Percentiles rank a stretch among this genome's conserved stretches.
Evolutionary conservation across 306 rosid genomes (phyloP).

Genomic region (Rubus idaeus): DNA sequence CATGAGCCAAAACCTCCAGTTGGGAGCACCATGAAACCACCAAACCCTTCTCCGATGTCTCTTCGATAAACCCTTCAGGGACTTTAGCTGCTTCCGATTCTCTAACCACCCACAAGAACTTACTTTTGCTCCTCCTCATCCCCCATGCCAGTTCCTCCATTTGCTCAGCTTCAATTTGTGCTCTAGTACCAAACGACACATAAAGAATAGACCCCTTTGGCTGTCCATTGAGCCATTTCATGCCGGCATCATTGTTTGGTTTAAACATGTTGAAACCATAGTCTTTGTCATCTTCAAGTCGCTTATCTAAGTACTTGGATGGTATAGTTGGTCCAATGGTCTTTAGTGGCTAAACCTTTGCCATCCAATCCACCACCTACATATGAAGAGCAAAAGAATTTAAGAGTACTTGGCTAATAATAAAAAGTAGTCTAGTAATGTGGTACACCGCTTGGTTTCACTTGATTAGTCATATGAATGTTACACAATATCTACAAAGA

Average conservation of each 20-base stretch:
- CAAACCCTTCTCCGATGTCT: conserved; percentile 14
- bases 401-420: neutral
- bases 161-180: no score
- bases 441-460: neutral
- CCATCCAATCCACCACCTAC: no score
- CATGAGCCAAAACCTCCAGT: conserved; percentile 20
- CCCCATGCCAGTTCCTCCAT: conserved; percentile 37
- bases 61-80: conserved; percentile 29
- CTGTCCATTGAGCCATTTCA: no score
- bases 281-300: no score
- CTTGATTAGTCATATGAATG: neutral
- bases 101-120: conserved; percentile 39
- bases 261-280: no score
- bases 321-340: no score
- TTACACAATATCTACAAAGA: neutral
- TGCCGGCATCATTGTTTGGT: no score
- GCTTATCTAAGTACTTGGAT: no score
- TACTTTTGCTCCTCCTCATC: neutral
- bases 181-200: no score
- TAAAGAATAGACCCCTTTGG: no score
- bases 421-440: neutral
- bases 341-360: no score
- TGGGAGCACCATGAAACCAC: conserved; percentile 19
- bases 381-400: no score
- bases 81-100: conserved; percentile 22